Conservation (phyloP, 176 grass and related monocot genomes). For the Musa itinerans region DNA sequence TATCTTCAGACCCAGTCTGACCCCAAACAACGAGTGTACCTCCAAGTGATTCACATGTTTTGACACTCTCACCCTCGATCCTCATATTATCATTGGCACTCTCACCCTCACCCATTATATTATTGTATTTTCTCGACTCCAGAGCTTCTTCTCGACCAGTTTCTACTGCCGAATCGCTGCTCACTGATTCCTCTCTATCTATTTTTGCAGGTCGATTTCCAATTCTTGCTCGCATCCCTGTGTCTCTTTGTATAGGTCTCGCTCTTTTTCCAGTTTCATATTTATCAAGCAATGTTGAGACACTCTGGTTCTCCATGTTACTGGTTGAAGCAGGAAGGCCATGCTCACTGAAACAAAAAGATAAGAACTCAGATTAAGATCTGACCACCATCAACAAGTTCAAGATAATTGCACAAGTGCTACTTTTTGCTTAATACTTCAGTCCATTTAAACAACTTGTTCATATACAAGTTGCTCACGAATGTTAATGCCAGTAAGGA, state of each 20-base stretch:
- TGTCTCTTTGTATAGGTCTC: slow-evolving; percentile 15
- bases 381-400: background rate
- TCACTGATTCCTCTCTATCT: slow-evolving; percentile 39
- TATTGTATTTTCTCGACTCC: slow-evolving; percentile 27
- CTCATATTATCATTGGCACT: background rate
- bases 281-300: slow-evolving; percentile 26
- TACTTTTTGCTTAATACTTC: background rate
- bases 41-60: slow-evolving; percentile 16
- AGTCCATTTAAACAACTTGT: no score
- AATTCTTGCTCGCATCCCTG: slow-evolving; percentile 41
- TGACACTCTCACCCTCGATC: slow-evolving; percentile 14
- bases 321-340: slow-evolving; percentile 27
- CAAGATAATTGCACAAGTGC: background rate
- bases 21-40: slow-evolving; percentile 32
- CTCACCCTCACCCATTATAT: slow-evolving; percentile 7
- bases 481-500: no score
- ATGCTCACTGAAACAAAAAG: slow-evolving; percentile 41
- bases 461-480: no score
- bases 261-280: slow-evolving; percentile 53
- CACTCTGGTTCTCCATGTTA: slow-evolving; percentile 12
- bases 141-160: slow-evolving; percentile 20
- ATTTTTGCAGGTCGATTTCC: slow-evolving; percentile 45
- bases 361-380: background rate
- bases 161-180: slow-evolving; percentile 32
- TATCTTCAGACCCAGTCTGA: slow-evolving; percentile 23